phyloP scores from a whole-genome alignment of 2,329 filamentous ascomycete species.

The Aspergillus sp. region DNA sequence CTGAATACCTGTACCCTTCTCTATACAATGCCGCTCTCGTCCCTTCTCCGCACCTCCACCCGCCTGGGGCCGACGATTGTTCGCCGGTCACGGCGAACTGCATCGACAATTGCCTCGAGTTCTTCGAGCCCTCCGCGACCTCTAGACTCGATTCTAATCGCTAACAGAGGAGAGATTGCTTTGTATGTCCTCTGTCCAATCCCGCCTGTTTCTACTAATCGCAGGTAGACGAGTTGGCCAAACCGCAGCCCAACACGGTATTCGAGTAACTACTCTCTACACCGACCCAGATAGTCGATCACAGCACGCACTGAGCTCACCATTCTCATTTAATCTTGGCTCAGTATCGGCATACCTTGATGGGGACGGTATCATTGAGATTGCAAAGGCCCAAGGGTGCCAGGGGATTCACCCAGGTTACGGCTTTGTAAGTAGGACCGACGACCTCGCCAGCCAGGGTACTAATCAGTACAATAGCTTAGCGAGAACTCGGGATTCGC shows the following conservation, averaged over 20 bases:
- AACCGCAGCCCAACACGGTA: constrained; percentile 84
- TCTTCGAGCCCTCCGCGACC: constrained; percentile 33
- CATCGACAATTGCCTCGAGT: constrained; percentile 29
- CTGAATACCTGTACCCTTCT: background rate
- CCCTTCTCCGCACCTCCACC: constrained; percentile 42
- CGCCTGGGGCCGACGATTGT: constrained; percentile 31
- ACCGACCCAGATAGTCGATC: constrained; percentile 85
- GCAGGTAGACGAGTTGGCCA: constrained; percentile 69
- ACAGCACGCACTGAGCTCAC: constrained; percentile 84
- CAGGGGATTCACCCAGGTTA: constrained; percentile 94
- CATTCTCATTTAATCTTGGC: constrained; percentile 80
- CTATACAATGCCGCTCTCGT: constrained; percentile 35
- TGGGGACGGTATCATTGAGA: constrained; percentile 83
- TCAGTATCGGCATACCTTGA: constrained; percentile 86
- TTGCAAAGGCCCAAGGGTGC: constrained; percentile 83
- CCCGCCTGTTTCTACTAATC: constrained; percentile 7
- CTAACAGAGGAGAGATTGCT: constrained; percentile 95
- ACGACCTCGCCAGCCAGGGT: background rate
- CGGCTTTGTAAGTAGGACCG: constrained; percentile 63
- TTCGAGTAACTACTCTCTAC: constrained; percentile 90
- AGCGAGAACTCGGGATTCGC: constrained; percentile 94
- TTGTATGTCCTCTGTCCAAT: constrained; percentile 49
- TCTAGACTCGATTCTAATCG: constrained; percentile 83
- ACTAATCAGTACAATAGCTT: constrained; percentile 45
- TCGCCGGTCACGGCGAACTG: constrained; percentile 30